Conservation (phyloP, 1,284 basidiomycete species). For the Meira nashicola region DNA sequence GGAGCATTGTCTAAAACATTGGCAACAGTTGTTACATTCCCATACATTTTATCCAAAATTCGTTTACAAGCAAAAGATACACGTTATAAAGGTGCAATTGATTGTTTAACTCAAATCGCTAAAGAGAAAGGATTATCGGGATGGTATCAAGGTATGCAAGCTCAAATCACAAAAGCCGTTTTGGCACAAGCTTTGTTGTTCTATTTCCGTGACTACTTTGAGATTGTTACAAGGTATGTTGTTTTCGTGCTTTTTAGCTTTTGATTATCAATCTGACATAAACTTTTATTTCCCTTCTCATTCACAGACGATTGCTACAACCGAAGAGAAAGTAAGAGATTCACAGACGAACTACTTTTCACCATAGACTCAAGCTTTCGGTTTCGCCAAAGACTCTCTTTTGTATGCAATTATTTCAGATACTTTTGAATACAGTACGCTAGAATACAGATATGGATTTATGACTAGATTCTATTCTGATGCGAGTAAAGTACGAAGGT, state of each 20-base stretch:
- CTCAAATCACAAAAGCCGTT: slow-evolving; percentile 83
- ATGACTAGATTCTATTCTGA: too few species aligned
- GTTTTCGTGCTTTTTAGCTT: slow-evolving; percentile 13
- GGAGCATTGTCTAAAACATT: slow-evolving; percentile 94
- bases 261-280: too few species aligned
- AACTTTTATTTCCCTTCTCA: too few species aligned
- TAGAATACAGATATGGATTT: too few species aligned
- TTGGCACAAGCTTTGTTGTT: slow-evolving; percentile 65
- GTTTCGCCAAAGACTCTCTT: too few species aligned
- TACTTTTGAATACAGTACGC: too few species aligned
- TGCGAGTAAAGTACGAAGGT: not conserved
- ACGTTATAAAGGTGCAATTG: slow-evolving; percentile 67
- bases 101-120: slow-evolving; percentile 70
- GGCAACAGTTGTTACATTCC: slow-evolving; percentile 63
- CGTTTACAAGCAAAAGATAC: slow-evolving; percentile 73
- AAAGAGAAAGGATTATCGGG: slow-evolving; percentile 62
- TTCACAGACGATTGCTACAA: too few species aligned
- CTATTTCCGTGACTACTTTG: slow-evolving; percentile 35
- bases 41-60: slow-evolving; percentile 86
- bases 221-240: slow-evolving; percentile 48
- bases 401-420: too few species aligned
- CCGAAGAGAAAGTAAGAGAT: too few species aligned
- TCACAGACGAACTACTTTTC: too few species aligned
- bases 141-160: slow-evolving; percentile 96
- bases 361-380: too few species aligned